Percentiles rank a stretch among this genome's conserved stretches.
Conservation (phyloP, 495 filamentous ascomycete genomes). For the Talaromyces adpressus region DNA sequence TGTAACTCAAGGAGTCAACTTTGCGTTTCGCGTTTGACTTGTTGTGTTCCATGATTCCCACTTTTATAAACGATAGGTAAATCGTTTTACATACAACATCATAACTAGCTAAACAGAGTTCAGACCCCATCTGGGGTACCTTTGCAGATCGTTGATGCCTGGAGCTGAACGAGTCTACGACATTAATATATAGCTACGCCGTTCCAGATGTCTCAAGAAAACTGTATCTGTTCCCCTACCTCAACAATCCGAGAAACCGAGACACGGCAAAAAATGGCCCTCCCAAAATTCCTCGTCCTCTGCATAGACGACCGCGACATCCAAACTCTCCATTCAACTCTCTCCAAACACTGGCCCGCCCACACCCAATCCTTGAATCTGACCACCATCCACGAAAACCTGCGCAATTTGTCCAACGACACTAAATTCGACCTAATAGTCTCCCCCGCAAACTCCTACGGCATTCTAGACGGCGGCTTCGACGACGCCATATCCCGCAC, state of each 20-base stretch:
- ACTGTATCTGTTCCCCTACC: neutral
- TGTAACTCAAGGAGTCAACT: neutral
- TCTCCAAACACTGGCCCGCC: slow-evolving; percentile 2
- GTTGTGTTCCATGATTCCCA: neutral
- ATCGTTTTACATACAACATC: neutral
- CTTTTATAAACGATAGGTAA: neutral
- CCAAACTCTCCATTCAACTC: slow-evolving; percentile 22
- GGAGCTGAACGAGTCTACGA: neutral
- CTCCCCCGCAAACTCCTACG: slow-evolving; percentile 48
- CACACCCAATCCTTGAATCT: slow-evolving; percentile 21
- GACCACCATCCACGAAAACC: slow-evolving; percentile 26
- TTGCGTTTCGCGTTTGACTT: neutral
- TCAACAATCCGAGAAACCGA: neutral
- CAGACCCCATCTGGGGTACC: neutral
- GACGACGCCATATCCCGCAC: slow-evolving; percentile 44
- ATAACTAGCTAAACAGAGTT: neutral
- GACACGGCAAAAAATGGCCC: slow-evolving; percentile 10
- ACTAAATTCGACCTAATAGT: slow-evolving; percentile 39
- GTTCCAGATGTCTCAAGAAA: too few relatives aligned
- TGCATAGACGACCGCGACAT: slow-evolving; percentile 26
- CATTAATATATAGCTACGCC: neutral
- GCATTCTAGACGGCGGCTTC: slow-evolving; percentile 44
- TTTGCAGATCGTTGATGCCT: neutral
- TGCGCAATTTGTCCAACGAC: slow-evolving; percentile 20
- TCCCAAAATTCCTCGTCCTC: slow-evolving; percentile 33